Evolutionary conservation across 768 basidiomycete species (phyloP).

Genomic region (Amanita muscaria): DNA sequence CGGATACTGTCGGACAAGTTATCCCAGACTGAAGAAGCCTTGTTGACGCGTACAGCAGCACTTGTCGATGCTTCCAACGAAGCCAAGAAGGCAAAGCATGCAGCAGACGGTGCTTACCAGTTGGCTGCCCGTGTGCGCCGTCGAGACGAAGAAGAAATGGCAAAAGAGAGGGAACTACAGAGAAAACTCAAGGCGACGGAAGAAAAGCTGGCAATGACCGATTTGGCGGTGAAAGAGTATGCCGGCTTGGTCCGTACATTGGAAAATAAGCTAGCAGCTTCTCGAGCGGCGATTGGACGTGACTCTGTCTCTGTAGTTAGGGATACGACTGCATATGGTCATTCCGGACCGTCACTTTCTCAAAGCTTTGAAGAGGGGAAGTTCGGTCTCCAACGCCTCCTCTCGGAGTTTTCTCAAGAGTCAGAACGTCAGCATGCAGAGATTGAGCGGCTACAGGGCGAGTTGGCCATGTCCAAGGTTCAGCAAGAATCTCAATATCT

Average conservation of each 20-base stretch:
- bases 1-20: conserved; percentile 64
- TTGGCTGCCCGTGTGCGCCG: conserved; percentile 45
- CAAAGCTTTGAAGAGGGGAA: conserved; percentile 41
- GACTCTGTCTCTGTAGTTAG: conserved; percentile 4
- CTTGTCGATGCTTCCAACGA: conserved; percentile 36
- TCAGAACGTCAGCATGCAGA: conserved; percentile 37
- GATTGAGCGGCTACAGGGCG: conserved; percentile 30
- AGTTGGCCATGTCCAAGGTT: conserved; percentile 34
- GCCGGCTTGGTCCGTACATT: conserved; percentile 64
- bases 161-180: conserved; percentile 41
- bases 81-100: conserved; percentile 30
- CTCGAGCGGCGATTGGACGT: conserved; percentile 6
- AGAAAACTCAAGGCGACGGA: conserved; percentile 37
- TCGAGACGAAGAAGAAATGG: conserved; percentile 43
- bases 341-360: conserved; percentile 13
- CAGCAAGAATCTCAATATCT: conserved; percentile 39
- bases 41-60: conserved; percentile 41
- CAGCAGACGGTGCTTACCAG: conserved; percentile 45
- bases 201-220: conserved; percentile 54
- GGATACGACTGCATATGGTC: not conserved
- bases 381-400: conserved; percentile 36
- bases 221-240: conserved; percentile 62
- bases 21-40: conserved; percentile 45
- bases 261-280: conserved; percentile 33
- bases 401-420: conserved; percentile 41